Evolutionary conservation across 2,329 filamentous ascomycete genomes (phyloP), one percentile per base, ranked within the genome.

Genomic region (Pseudogymnoascus sp.): DNA sequence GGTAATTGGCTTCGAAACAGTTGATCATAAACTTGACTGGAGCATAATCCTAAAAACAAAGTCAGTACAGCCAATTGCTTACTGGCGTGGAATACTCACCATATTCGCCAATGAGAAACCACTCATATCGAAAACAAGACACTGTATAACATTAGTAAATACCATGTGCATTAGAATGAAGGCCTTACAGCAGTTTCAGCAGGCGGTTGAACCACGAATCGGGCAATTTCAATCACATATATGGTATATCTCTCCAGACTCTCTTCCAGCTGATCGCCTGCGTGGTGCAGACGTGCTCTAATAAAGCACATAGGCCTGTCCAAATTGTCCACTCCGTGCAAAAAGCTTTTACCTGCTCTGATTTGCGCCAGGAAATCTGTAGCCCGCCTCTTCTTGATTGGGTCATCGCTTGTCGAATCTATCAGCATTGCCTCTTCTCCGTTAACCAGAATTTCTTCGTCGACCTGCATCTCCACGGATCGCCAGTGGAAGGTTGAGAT

Each of bases 11-110:
- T 79, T 99, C 95, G 73, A 99, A 99, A 76, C 93, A 96, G 77
- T 96, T 96, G 77, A 99, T 97, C 89, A 99, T 97, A 78, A 98
- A 99, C 73, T 96, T 99, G 64, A 99, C 91, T 1, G 95, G 93
- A 0, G 90, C 85, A 75, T 98, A 98, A 76, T 99, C 95, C 86
- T 89, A 64, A 11, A 8, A 16, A 13, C 13, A 43, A 36, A 37
- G 75, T 37, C 73, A 71, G 37, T 16, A 63, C 45, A 19, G 13
- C 28, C 37, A 28, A 7, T 36, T 31, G 51, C 28, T 11, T 37
- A 7, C 28, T 14, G 54, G 37, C 25, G 21, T 11, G n/a, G 13
- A 16, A 14, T 14, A 70, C 79, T 73, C 77, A 88, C 86, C 95
- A 99, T 98, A 77, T 99, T 99, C 14, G 93, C 89, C 79, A 98